phyloP scores from a whole-genome alignment of 1,284 basidiomycete species.

The Fistulina hepatica region DNA sequence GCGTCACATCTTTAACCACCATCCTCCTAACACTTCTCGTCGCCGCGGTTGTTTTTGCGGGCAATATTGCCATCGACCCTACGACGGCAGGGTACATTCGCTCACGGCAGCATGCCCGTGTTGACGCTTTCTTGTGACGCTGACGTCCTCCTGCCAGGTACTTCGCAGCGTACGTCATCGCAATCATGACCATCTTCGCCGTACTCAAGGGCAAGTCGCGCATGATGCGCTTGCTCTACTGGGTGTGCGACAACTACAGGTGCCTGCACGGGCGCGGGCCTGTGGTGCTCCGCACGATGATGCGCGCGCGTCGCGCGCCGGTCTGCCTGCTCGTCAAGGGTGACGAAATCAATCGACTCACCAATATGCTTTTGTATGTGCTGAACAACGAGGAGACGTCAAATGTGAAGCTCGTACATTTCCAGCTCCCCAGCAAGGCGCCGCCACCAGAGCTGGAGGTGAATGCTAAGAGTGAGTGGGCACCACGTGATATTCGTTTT shows the following conservation, averaged over 20 bases:
- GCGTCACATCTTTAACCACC: slow-evolving; percentile 28
- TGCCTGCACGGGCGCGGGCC: slow-evolving; percentile 35
- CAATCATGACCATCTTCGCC: slow-evolving; percentile 35
- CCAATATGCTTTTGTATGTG: slow-evolving; percentile 57
- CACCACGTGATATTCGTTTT: slow-evolving; percentile 12
- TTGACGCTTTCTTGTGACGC: slow-evolving; percentile 4
- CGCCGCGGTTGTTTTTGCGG: slow-evolving; percentile 39
- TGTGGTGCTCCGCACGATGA: slow-evolving; percentile 34
- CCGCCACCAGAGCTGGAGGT: slow-evolving; percentile 52
- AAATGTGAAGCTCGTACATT: slow-evolving; percentile 56
- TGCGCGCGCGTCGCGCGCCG: slow-evolving; percentile 36
- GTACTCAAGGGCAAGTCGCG: slow-evolving; percentile 40
- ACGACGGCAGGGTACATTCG: slow-evolving; percentile 36
- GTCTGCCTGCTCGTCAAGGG: slow-evolving; percentile 49
- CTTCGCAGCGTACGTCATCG: slow-evolving; percentile 48
- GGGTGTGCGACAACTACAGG: slow-evolving; percentile 53
- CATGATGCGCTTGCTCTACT: slow-evolving; percentile 42
- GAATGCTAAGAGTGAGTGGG: slow-evolving; percentile 43
- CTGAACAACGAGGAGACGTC: slow-evolving; percentile 56
- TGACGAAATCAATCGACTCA: slow-evolving; percentile 57
- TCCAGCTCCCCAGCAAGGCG: slow-evolving; percentile 37
- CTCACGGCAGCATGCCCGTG: slow-evolving; percentile 3
- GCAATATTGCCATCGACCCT: slow-evolving; percentile 49
- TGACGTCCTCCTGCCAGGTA: slow-evolving; percentile 30
- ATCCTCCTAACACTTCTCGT: slow-evolving; percentile 34